Conservation (phyloP, 225 moss, liverwort and hornwort genomes). For the Bryoerythrophyllum caledonicum region DNA sequence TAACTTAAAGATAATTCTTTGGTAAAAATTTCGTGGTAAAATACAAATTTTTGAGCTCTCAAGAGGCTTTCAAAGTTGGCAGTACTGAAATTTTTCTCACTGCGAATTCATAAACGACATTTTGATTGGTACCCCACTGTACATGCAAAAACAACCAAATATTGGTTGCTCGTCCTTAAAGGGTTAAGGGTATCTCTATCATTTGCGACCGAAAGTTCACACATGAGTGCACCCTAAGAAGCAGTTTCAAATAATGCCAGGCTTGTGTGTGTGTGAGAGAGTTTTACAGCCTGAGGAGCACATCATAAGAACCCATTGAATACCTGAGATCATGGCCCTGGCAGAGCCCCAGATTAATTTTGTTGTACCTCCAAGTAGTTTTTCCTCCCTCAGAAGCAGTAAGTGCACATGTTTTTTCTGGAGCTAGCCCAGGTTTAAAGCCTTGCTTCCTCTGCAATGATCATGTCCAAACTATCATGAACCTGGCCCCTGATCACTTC, state of each 20-base stretch:
- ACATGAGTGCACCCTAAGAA: slow-evolving; percentile 17
- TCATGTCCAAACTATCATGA: not conserved
- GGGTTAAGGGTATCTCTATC: not conserved
- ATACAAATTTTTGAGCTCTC: no score
- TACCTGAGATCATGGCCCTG: slow-evolving; percentile 36
- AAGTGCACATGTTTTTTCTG: slow-evolving; percentile 31
- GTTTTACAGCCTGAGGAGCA: not conserved
- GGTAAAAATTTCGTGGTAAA: no score
- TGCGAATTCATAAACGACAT: no score
- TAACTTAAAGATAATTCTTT: no score
- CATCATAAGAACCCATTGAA: slow-evolving; percentile 35
- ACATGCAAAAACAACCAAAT: no score
- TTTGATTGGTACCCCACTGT: no score
- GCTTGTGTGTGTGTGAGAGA: not conserved
- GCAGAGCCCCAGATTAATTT: slow-evolving; percentile 23
- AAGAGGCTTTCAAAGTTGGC: no score
- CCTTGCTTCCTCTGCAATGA: slow-evolving; percentile 21
- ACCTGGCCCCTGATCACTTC: not conserved
- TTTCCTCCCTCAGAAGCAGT: slow-evolving; percentile 13
- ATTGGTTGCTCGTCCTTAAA: no score
- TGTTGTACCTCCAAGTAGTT: slow-evolving; percentile 23
- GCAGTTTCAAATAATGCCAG: slow-evolving; percentile 20
- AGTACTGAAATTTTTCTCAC: no score
- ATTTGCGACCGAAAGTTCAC: slow-evolving; percentile 14
- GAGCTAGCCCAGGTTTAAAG: not conserved